Conservation (phyloP, 1,284 basidiomycete genomes). For the Schizophyllum commune region DNA sequence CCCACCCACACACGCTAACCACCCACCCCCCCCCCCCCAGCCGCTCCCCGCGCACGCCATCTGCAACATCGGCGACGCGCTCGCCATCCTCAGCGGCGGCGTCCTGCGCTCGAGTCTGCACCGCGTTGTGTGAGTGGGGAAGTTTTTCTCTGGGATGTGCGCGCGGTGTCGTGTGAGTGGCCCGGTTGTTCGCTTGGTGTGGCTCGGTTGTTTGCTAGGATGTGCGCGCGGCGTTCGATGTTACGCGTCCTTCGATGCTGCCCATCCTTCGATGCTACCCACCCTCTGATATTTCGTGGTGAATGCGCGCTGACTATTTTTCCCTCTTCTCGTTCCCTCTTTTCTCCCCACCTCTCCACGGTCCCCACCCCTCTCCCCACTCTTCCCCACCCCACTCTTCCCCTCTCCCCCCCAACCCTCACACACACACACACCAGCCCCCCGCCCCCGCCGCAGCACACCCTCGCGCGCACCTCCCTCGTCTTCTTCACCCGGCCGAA, state of each 20-base stretch:
- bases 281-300: no score
- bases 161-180: no score
- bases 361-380: neutral
- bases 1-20: neutral
- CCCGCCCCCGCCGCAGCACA: neutral
- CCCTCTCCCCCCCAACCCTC: neutral
- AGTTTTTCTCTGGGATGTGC: constrained; percentile 8
- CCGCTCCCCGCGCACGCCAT: constrained; percentile 44
- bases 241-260: neutral
- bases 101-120: constrained; percentile 52
- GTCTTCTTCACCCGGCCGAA: constrained; percentile 35
- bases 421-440: neutral
- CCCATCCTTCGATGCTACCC: constrained; percentile 30
- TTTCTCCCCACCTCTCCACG: neutral
- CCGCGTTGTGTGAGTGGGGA: constrained; percentile 34
- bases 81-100: constrained; percentile 50
- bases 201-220: no score
- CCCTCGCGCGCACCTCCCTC: constrained; percentile 12
- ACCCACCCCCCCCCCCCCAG: constrained; percentile 14
- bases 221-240: no score
- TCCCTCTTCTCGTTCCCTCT: no score
- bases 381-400: neutral
- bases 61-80: constrained; percentile 55
- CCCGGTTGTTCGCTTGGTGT: no score
- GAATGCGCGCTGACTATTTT: no score